Evolutionary conservation across 768 basidiomycete genomes (phyloP), one percentile per base, ranked within the genome.

Genomic region (Russula olivacea): DNA sequence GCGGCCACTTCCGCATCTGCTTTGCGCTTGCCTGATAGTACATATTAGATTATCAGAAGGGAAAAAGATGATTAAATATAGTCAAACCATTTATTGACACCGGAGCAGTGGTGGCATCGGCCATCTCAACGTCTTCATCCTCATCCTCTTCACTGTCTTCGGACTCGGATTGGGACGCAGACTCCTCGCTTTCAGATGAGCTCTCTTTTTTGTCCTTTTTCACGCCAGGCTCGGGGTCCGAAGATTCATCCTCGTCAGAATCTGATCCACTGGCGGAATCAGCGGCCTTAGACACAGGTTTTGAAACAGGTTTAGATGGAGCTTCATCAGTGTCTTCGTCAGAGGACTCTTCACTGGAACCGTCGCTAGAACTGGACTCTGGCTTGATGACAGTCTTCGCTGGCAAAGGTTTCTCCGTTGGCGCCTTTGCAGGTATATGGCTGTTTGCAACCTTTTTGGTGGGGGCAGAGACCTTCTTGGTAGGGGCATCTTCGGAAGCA

Each of bases 1-100:
- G 79, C 80, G 49, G 81, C 76, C 21, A 75, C 76, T 30, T 82
- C 82, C 23, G 81, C 82, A 30, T 85, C 83, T 32, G 89, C 91
- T 76, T 95, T 95, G 69, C 93, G 87, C 76, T 96, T 96, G 64
- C 82, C 86, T 80, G 68, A 25, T 1, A 23, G 30, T 47, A 43
- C 56, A 25, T 40, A 25, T 38, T 58, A 55, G 19, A 30, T 61
- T 5, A 28, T 63, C 25, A 50, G 32, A n/a, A 21, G 25, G 59
- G 52, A 47, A 55, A 65, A 61, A 48, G 15, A 11, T 14, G 19
- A 30, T n/a, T 34, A 60, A 68, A 38, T 32, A 14, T 25, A 49
- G 32, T 54, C 54, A 49, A 43, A 63, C 34, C 47, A 38, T 74
- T 59, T 51, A 61, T 59, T 55, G 61, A 36, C 19, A 54, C 73